phyloP scores from a whole-genome alignment of 176 grass and related monocot genomes.

The Oropetium thomaeum region DNA sequence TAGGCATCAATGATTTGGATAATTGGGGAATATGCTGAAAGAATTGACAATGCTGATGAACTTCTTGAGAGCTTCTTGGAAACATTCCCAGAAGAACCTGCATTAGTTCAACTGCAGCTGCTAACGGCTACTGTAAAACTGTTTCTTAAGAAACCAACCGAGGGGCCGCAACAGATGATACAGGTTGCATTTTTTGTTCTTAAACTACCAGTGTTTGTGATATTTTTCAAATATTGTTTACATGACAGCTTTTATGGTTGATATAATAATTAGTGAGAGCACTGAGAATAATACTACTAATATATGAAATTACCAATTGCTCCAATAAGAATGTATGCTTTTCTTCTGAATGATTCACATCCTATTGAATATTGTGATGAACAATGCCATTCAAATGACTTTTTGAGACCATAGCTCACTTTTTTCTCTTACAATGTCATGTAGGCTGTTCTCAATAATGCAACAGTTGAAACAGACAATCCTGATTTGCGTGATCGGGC shows the following conservation, averaged over 20 bases:
- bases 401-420: not conserved
- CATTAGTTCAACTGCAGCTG: slow-evolving; percentile 85
- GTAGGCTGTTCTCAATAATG: slow-evolving; percentile 97
- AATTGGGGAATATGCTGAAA: slow-evolving; percentile 99
- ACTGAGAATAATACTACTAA: slow-evolving; percentile 8
- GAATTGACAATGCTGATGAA: slow-evolving; percentile 99
- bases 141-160: slow-evolving; percentile 96
- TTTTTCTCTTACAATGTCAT: slow-evolving; percentile 46
- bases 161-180: slow-evolving; percentile 98
- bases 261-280: not conserved
- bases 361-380: too few relatives aligned
- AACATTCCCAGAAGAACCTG: slow-evolving; percentile 87
- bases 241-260: not conserved
- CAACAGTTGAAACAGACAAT: slow-evolving; percentile 98
- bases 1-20: slow-evolving; percentile 99
- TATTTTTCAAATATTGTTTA: not conserved
- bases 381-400: too few relatives aligned
- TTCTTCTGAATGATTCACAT: not conserved
- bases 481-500: slow-evolving; percentile 95
- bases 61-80: slow-evolving; percentile 98
- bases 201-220: not conserved
- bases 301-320: not conserved
- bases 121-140: slow-evolving; percentile 87
- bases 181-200: slow-evolving; percentile 63
- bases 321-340: not conserved